phyloP scores from a whole-genome alignment of 768 basidiomycete genomes.

The Mycena epipterygia region DNA sequence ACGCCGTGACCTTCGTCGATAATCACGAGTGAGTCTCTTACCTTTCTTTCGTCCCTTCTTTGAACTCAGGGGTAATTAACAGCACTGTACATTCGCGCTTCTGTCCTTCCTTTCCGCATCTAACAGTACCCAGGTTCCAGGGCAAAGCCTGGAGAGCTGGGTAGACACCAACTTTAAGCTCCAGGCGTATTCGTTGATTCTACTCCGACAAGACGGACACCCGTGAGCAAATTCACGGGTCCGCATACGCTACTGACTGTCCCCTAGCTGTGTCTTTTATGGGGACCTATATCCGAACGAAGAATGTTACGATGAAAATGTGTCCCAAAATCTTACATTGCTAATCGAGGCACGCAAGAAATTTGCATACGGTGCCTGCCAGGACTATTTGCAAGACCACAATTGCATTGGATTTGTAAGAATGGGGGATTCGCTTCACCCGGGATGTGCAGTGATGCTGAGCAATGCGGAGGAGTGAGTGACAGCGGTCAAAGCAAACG shows the following conservation, averaged over 20 bases:
- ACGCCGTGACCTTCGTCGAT: conserved; percentile 92
- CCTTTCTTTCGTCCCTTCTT: conserved; percentile 10
- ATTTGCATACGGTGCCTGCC: conserved; percentile 75
- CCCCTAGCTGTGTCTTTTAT: conserved; percentile 86
- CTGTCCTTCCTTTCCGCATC: neutral
- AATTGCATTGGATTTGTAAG: conserved; percentile 87
- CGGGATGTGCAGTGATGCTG: conserved; percentile 79
- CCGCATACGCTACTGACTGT: neutral
- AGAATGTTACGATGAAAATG: conserved; percentile 72
- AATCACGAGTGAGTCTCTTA: conserved; percentile 82
- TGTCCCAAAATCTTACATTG: conserved; percentile 63
- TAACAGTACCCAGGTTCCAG: conserved; percentile 57
- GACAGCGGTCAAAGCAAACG: neutral
- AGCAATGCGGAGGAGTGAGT: conserved; percentile 65
- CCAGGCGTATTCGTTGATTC: conserved; percentile 86
- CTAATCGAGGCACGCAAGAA: conserved; percentile 74
- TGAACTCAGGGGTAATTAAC: conserved; percentile 15
- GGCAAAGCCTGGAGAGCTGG: conserved; percentile 88
- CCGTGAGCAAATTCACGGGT: conserved; percentile 66
- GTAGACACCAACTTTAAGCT: conserved; percentile 80
- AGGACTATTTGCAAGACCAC: conserved; percentile 69
- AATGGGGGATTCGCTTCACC: conserved; percentile 64
- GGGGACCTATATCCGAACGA: conserved; percentile 83
- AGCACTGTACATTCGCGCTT: conserved; percentile 73
- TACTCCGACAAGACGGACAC: conserved; percentile 77